Conservation (phyloP, 1,284 basidiomycete species). For the Rhizoctonia solani region DNA sequence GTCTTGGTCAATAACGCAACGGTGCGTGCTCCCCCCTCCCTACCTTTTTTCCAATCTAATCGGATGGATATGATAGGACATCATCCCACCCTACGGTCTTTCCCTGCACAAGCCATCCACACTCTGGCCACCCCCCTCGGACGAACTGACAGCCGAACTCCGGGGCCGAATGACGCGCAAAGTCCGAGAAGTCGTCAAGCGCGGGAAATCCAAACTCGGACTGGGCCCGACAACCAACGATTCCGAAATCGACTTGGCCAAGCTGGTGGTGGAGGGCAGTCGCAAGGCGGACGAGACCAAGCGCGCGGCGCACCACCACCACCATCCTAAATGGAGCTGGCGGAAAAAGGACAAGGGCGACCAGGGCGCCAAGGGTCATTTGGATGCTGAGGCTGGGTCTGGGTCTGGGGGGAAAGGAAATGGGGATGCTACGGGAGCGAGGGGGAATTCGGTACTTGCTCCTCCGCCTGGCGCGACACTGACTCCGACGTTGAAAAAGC, state of each 20-base stretch:
- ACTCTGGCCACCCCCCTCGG: constrained; percentile 83
- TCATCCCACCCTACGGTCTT: constrained; percentile 64
- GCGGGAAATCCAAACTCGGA: constrained; percentile 8
- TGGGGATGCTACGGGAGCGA: neutral
- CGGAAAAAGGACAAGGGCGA: no score
- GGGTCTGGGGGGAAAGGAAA: neutral
- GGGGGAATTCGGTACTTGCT: constrained; percentile 10
- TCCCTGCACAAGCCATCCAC: constrained; percentile 83
- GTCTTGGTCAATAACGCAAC: constrained; percentile 46
- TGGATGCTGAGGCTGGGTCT: no score
- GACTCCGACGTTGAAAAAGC: constrained; percentile 3
- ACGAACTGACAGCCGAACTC: constrained; percentile 12
- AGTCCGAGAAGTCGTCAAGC: constrained; percentile 19
- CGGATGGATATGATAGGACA: constrained; percentile 53
- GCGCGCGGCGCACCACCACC: no score
- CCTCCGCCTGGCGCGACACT: constrained; percentile 2
- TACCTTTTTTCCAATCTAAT: constrained; percentile 9
- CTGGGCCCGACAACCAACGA: neutral
- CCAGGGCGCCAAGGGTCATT: no score
- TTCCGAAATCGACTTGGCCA: constrained; percentile 16
- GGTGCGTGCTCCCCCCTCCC: constrained; percentile 46
- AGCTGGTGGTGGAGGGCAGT: neutral
- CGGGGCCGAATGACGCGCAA: neutral
- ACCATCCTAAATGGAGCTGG: no score
- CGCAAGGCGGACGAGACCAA: neutral